Base-by-base conservation (phyloP, 2,329 filamentous ascomycete genomes). In the Colletotrichum spinosum region DNA sequence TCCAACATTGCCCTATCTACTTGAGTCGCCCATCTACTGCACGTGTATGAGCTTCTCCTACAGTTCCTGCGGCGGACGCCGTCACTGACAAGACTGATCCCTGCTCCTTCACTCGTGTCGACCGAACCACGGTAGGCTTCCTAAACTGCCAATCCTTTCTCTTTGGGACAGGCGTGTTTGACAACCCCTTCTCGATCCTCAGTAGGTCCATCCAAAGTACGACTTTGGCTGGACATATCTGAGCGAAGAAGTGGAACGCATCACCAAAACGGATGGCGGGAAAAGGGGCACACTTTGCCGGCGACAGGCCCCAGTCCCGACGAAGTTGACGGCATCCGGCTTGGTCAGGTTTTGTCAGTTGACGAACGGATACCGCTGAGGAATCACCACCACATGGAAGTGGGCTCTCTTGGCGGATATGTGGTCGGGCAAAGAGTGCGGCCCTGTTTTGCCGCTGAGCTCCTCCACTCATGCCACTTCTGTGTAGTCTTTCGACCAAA, bases 321-420 rank as follows among this genome's bases (percentile, higher is more conserved):
- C n/a, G 11, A 7, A 35, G 11, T 42, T 46, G 34, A 25, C 25
- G 4, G 4, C 25, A 25, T 25, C 33, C 34, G 25, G 17, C 48
- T 62, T 44, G 52, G 58, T 53, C 52, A 56, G 25, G 45, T 38
- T 53, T 52, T 55, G 37, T 42, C 62, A 53, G 41, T 51, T 45
- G 62, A 39, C 12, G 12, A 46, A 46, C 25, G 15, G 9, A n/a
- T 10, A 38, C 25, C 15, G 45, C 15, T 51, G 45, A 48, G 8
- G 42, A 49, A 42, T 41, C 39, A 49, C 48, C 10, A 17, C 15
- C 58, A 35, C 11, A 39, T 10, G 8, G 17, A n/a, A 42, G n/a
- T n/a, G 15, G 44, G 42, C 53, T 25, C 25, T 4, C 25, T 25
- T 25, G 25, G 25, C 1, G 25, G 4, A 25, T 25, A 25, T 25